Percentiles rank a stretch among this genome's conserved stretches.
These are phyloP conservation scores for Aspergillus hortae DNA, from an alignment of 2,329 filamentous ascomycete species.

Conservation along the genomic window DNA sequence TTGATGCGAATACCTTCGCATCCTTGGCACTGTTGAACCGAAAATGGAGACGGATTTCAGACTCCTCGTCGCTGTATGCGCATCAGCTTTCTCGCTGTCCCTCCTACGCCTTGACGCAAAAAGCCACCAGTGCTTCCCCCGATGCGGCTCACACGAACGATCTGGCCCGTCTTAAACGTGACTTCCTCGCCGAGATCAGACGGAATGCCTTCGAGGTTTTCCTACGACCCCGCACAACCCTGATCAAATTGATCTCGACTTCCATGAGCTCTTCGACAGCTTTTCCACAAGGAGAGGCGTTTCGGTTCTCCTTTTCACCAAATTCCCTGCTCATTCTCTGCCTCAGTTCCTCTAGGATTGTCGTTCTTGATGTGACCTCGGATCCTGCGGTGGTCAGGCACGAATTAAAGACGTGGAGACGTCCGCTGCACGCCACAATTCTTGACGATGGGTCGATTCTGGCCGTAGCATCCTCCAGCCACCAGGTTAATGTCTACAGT, in stretches of 20 bases:
- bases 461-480: constrained; percentile 75
- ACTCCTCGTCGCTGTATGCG: constrained; percentile 43
- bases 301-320: constrained; percentile 78
- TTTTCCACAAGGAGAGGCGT: constrained; percentile 77
- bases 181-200: constrained; percentile 68
- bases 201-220: constrained; percentile 76
- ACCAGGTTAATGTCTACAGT: constrained; percentile 83
- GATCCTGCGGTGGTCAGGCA: constrained; percentile 62
- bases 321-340: constrained; percentile 71
- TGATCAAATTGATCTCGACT: constrained; percentile 77
- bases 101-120: constrained; percentile 38
- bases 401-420: constrained; percentile 74
- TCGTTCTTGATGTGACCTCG: constrained; percentile 67
- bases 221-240: constrained; percentile 64
- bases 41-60: constrained; percentile 42
- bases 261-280: constrained; percentile 78
- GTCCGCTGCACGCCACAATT: constrained; percentile 73
- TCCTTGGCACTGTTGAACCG: constrained; percentile 44
- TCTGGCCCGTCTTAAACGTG: constrained; percentile 59
- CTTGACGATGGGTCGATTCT: constrained; percentile 72
- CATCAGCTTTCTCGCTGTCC: constrained; percentile 45
- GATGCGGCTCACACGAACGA: constrained; percentile 39
- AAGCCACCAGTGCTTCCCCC: constrained; percentile 21
- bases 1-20: constrained; percentile 46
- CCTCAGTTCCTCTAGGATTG: constrained; percentile 81